Conservation (phyloP, 441 rosid species). For the Gossypium schwendimanii region DNA sequence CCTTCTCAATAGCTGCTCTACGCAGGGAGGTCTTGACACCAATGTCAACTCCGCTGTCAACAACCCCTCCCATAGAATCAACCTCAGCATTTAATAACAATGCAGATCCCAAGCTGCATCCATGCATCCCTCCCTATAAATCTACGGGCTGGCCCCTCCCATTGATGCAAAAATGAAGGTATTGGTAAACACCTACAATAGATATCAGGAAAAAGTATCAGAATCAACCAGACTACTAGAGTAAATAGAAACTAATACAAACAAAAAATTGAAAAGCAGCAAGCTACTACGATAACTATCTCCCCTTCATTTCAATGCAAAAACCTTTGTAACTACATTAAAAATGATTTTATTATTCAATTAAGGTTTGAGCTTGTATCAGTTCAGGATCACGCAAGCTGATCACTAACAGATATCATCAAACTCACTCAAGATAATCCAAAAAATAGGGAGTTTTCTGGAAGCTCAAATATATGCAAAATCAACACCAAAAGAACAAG, state of each 20-base stretch:
- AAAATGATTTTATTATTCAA: neutral
- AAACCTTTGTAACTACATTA: neutral
- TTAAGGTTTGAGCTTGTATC: neutral
- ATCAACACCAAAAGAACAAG: neutral
- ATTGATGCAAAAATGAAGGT: conserved; percentile 23
- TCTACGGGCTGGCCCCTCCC: conserved; percentile 33
- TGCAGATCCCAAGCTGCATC: conserved; percentile 54
- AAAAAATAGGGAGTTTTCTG: neutral
- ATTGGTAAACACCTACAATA: conserved; percentile 19
- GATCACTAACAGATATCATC: neutral
- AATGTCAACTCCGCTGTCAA: conserved; percentile 83
- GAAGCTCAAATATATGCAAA: neutral
- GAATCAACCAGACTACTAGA: neutral
- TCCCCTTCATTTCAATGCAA: neutral
- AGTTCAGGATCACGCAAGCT: neutral
- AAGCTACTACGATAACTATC: neutral
- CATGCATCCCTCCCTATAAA: conserved; percentile 61
- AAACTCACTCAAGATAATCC: conserved; percentile 4
- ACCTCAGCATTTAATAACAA: conserved; percentile 89
- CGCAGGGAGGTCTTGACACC: conserved; percentile 85
- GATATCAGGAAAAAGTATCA: conserved; percentile 1
- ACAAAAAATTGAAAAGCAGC: neutral
- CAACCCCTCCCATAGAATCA: conserved; percentile 99
- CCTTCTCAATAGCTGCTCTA: conserved; percentile 87
- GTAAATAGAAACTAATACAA: neutral